phyloP scores from a whole-genome alignment of 768 basidiomycete species.

The Pleurotus cornucopiae region DNA sequence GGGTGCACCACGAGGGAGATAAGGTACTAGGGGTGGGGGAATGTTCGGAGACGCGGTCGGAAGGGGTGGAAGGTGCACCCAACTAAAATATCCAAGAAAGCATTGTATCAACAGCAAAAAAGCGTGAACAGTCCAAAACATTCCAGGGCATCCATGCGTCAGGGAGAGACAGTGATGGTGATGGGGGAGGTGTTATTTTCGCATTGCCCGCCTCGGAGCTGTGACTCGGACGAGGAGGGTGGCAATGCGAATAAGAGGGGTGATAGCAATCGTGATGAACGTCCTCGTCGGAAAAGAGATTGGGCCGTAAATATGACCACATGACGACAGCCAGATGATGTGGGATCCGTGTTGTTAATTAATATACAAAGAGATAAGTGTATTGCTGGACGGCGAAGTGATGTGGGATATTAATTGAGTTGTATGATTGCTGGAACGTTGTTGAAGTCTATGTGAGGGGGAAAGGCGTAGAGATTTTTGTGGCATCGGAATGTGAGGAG shows the following conservation, averaged over 20 bases:
- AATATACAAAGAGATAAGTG: not conserved
- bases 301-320: too few relatives aligned
- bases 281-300: not conserved
- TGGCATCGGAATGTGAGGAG: too few relatives aligned
- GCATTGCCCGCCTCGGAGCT: too few relatives aligned
- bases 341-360: not conserved
- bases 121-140: not conserved
- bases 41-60: not conserved
- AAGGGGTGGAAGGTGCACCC: not conserved
- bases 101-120: not conserved
- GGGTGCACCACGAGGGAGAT: not conserved
- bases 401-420: not conserved
- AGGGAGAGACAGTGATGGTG: too few relatives aligned
- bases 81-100: not conserved
- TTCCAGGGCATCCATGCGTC: not conserved
- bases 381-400: not conserved
- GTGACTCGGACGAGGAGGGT: not conserved
- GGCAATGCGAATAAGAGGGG: not conserved
- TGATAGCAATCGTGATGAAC: not conserved
- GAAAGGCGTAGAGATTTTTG: too few relatives aligned
- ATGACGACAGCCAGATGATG: too few relatives aligned
- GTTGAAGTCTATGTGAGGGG: not conserved
- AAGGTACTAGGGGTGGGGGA: not conserved
- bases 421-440: not conserved
- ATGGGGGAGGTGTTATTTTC: too few relatives aligned